These are phyloP conservation scores for Cercospora brassicicola DNA, from an alignment of 2,329 filamentous ascomycete genomes.

Conservation along the genomic window DNA sequence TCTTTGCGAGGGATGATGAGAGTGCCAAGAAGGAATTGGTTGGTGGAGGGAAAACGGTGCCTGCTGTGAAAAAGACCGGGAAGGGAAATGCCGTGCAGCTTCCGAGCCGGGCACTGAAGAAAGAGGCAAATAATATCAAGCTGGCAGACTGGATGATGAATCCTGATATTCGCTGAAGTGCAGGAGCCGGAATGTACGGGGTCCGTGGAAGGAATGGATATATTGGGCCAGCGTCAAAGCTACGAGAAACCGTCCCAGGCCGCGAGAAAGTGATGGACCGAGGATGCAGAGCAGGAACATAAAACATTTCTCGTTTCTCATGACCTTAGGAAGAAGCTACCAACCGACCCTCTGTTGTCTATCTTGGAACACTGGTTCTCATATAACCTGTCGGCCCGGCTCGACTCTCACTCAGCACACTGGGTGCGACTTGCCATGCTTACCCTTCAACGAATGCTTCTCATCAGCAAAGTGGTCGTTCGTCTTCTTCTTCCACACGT, in stretches of 20 bases:
- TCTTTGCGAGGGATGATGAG: conserved; percentile 60
- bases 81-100: not conserved
- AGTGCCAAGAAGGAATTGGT: conserved; percentile 18
- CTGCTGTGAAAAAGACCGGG: not conserved
- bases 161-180: conserved; percentile 39
- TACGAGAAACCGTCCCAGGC: not conserved
- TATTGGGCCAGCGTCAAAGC: not conserved
- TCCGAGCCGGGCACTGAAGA: not conserved
- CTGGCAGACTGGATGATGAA: conserved; percentile 41
- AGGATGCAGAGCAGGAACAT: not conserved
- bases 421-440: conserved; percentile 85
- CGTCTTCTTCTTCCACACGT: conserved; percentile 37
- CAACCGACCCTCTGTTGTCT: not conserved
- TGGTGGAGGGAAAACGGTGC: not conserved
- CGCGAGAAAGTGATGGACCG: not conserved
- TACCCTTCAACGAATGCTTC: conserved; percentile 83
- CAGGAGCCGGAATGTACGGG: not conserved
- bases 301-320: not conserved
- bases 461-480: conserved; percentile 63
- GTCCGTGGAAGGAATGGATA: not conserved
- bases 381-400: not conserved
- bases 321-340: not conserved
- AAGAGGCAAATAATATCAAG: conserved; percentile 36
- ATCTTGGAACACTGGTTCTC: not conserved
- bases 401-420: conserved; percentile 63